Conservation (phyloP, 177 flowering plant genomes). For the Vitis hybrid region DNA sequence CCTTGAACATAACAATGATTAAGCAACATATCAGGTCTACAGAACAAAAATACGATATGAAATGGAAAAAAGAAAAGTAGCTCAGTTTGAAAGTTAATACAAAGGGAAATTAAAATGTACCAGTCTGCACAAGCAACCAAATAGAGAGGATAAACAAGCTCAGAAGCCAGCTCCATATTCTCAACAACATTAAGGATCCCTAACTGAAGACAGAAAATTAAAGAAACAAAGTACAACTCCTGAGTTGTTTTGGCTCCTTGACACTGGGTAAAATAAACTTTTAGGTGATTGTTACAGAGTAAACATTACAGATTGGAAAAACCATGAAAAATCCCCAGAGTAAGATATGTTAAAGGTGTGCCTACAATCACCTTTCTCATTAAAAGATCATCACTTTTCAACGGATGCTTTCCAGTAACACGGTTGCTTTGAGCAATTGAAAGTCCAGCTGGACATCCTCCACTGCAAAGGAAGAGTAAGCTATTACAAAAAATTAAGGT, state of each 20-base stretch:
- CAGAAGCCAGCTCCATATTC: constrained; percentile 67
- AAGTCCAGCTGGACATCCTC: constrained; percentile 73
- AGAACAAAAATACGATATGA: neutral
- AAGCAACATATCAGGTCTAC: constrained; percentile 18
- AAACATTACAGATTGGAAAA: neutral
- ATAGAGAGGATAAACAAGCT: constrained; percentile 72
- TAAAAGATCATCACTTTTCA: constrained; percentile 54
- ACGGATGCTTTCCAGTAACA: constrained; percentile 64
- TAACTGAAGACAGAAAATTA: constrained; percentile 42
- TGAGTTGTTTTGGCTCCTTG: too few relatives aligned
- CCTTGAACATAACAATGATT: constrained; percentile 40
- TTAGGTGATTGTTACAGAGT: neutral
- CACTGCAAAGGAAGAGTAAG: constrained; percentile 36
- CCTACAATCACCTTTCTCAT: constrained; percentile 60
- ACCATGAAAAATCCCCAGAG: constrained; percentile 1
- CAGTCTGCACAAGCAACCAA: constrained; percentile 76
- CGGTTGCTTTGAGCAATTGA: constrained; percentile 74
- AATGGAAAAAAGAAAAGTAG: constrained; percentile 4
- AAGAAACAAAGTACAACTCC: constrained; percentile 1
- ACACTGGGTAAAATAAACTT: too few relatives aligned
- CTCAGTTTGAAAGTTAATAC: neutral
- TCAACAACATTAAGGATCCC: constrained; percentile 84
- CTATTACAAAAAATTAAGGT: neutral
- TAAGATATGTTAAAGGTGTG: neutral
- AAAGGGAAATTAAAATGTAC: constrained; percentile 31